A percentile compares a stretch with the other conserved stretches of the same genome.
Conservation (phyloP, 2,329 filamentous ascomycete genomes). For the Alternaria alternata region DNA sequence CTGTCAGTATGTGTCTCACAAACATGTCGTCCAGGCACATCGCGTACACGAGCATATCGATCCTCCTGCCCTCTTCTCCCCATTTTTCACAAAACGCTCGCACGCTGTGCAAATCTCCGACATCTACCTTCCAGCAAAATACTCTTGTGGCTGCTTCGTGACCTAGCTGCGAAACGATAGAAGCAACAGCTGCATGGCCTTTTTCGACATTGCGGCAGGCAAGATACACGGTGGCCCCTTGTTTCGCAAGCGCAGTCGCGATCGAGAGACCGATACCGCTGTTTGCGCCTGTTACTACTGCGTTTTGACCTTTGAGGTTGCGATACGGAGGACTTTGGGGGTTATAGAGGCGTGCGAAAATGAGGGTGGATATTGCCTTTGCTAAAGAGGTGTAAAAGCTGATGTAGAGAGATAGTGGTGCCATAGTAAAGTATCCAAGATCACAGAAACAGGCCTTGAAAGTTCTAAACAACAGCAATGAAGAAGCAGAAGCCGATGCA, state of each 20-base stretch:
- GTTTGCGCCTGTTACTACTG: conserved; percentile 61
- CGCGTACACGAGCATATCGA: conserved; percentile 21
- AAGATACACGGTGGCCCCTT: conserved; percentile 23
- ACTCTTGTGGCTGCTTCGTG: conserved; percentile 6
- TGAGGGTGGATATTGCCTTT: conserved; percentile 10
- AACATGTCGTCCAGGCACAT: not conserved
- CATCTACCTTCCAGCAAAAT: conserved; percentile 19
- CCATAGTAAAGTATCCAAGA: not conserved
- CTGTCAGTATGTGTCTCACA: not conserved
- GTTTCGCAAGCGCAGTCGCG: conserved; percentile 18
- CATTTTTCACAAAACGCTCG: conserved; percentile 22
- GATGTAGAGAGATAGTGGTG: conserved; percentile 1
- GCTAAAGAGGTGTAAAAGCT: conserved; percentile 19
- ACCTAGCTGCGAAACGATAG: conserved; percentile 9
- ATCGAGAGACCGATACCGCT: conserved; percentile 57
- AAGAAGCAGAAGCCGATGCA: not conserved
- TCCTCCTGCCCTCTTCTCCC: conserved; percentile 8
- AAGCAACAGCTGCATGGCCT: conserved; percentile 18
- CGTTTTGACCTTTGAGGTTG: conserved; percentile 54
- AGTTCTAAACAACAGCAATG: not conserved
- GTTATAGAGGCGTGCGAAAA: conserved; percentile 21
- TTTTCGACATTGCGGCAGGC: conserved; percentile 25
- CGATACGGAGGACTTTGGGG: conserved; percentile 15
- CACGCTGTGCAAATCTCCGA: conserved; percentile 20
- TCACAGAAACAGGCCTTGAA: not conserved